These are phyloP conservation scores for Verticillium dahliae DNA, from an alignment of 2,329 filamentous ascomycete genomes.

Conservation along the genomic window DNA sequence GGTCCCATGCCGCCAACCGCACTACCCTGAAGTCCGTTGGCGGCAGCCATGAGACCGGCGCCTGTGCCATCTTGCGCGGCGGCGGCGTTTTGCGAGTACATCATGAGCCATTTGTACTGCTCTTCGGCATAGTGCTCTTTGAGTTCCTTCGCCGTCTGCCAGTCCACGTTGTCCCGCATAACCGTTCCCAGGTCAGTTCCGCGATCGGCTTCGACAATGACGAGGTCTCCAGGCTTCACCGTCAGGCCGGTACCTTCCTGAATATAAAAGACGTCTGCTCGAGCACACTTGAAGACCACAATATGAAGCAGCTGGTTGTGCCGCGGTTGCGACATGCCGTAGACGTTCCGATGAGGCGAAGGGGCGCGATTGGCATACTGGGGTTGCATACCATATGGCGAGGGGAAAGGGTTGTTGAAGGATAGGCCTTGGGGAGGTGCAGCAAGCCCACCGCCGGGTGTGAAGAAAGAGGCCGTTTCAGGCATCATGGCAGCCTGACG, in stretches of 20 bases:
- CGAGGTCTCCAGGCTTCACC: slow-evolving; percentile 84
- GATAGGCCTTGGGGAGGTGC: slow-evolving; percentile 28
- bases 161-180: slow-evolving; percentile 78
- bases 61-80: slow-evolving; percentile 54
- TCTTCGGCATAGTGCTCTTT: slow-evolving; percentile 92
- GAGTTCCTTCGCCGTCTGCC: slow-evolving; percentile 78
- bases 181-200: slow-evolving; percentile 94
- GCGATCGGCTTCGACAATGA: slow-evolving; percentile 95
- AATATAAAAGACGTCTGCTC: slow-evolving; percentile 94
- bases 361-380: slow-evolving; percentile 43
- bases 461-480: slow-evolving; percentile 22
- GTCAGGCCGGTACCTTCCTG: slow-evolving; percentile 91
- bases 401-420: slow-evolving; percentile 35
- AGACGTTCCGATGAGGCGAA: slow-evolving; percentile 57
- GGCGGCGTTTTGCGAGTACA: slow-evolving; percentile 81
- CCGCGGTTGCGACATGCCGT: slow-evolving; percentile 53
- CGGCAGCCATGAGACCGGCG: slow-evolving; percentile 56
- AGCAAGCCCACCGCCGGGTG: slow-evolving; percentile 20
- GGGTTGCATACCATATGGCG: slow-evolving; percentile 37
- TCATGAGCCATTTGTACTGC: slow-evolving; percentile 97
- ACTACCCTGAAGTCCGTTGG: slow-evolving; percentile 59
- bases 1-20: slow-evolving; percentile 75
- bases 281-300: slow-evolving; percentile 92
- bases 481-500: background rate
- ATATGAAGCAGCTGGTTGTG: slow-evolving; percentile 73